A percentile compares a stretch with the other conserved stretches of the same genome.
phyloP scores from a whole-genome alignment of 78 protist genomes.

The Trichosphaerium sp. region DNA sequence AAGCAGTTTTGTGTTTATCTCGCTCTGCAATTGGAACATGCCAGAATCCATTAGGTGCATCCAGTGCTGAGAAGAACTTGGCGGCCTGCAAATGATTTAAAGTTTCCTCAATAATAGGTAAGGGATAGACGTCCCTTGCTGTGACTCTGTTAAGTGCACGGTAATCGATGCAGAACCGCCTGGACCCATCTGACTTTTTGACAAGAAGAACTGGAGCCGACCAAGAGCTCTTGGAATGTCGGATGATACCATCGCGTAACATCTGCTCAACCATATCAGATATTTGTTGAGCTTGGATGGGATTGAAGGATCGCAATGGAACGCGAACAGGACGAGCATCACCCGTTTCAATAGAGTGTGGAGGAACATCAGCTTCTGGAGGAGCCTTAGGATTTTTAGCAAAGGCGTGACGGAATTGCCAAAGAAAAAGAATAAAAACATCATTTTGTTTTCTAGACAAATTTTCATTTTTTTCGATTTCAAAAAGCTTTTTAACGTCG shows the following conservation, averaged over 20 bases:
- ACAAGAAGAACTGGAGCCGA: background rate
- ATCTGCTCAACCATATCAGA: background rate
- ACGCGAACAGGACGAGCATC: no score
- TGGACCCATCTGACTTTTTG: background rate
- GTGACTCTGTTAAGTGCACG: background rate
- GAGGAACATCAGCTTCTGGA: no score
- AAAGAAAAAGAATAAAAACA: no score
- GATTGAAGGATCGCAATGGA: no score
- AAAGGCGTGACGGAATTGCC: no score
- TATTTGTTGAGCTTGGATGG: no score
- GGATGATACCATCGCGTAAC: background rate
- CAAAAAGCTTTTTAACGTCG: no score
- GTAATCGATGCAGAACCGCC: background rate
- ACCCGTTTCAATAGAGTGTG: no score
- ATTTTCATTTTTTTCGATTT: no score
- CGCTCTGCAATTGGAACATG: background rate
- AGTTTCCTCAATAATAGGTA: background rate
- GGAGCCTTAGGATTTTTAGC: no score
- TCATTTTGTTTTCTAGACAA: no score
- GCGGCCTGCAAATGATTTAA: background rate
- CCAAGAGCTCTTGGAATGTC: background rate
- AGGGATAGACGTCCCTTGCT: background rate
- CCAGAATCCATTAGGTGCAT: background rate
- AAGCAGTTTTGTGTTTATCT: background rate
- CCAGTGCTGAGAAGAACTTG: background rate